Conservation (phyloP, 2,329 filamentous ascomycete species). For the Microcera coccophila region DNA sequence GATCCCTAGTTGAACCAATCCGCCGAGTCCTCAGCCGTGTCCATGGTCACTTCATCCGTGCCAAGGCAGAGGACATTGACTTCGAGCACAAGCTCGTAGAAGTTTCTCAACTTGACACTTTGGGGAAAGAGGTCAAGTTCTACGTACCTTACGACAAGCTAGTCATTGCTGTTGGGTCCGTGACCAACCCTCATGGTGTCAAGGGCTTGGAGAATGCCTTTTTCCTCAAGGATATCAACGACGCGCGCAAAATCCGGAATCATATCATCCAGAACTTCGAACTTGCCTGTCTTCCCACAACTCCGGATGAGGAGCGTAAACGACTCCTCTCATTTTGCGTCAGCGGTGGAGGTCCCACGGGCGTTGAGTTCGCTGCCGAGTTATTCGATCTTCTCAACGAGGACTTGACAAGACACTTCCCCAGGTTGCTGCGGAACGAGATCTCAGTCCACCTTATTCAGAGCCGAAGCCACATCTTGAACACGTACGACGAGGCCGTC, state of each 20-base stretch:
- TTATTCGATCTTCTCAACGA: constrained; percentile 96
- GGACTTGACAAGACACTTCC: constrained; percentile 79
- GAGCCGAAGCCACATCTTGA: constrained; percentile 88
- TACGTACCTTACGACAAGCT: constrained; percentile 98
- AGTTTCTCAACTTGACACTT: constrained; percentile 66
- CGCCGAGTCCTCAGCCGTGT: constrained; percentile 75
- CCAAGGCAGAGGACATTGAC: constrained; percentile 80
- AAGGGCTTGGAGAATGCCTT: constrained; percentile 90
- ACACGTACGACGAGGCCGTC: constrained; percentile 94
- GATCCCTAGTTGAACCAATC: constrained; percentile 90
- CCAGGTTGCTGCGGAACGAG: constrained; percentile 87
- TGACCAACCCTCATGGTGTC: constrained; percentile 92
- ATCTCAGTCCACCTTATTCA: constrained; percentile 98
- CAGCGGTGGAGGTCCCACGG: constrained; percentile 90
- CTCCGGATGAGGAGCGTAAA: constrained; percentile 78
- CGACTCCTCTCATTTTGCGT: constrained; percentile 93
- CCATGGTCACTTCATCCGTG: constrained; percentile 85
- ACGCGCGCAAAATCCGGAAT: constrained; percentile 86
- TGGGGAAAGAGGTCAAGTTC: constrained; percentile 73
- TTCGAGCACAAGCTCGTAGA: constrained; percentile 91
- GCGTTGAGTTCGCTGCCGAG: constrained; percentile 96
- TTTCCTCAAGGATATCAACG: constrained; percentile 92
- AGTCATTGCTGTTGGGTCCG: constrained; percentile 85
- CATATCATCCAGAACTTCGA: constrained; percentile 87
- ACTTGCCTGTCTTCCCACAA: constrained; percentile 87